A percentile compares a stretch with the other conserved stretches of the same genome.
These are phyloP conservation scores for Daedalea quercina DNA, from an alignment of 768 basidiomycete species.

Conservation along the genomic window DNA sequence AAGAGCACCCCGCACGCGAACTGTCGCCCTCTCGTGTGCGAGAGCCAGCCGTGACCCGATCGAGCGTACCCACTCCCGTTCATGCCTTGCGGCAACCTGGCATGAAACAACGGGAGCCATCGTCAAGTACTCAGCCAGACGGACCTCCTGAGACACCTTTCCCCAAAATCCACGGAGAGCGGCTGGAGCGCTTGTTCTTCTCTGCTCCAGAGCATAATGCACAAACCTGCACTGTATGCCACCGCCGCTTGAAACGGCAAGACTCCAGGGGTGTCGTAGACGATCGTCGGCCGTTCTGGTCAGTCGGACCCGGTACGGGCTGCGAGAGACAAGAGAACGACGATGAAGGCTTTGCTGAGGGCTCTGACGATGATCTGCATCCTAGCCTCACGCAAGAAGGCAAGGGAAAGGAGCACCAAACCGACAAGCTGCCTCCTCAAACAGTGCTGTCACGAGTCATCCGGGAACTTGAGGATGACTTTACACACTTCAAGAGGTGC, in stretches of 20 bases:
- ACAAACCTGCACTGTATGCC: conserved; percentile 62
- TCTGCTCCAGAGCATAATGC: conserved; percentile 71
- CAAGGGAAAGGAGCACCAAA: not conserved
- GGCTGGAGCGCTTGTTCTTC: conserved; percentile 77
- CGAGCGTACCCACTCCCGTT: not conserved
- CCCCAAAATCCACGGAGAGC: conserved; percentile 75
- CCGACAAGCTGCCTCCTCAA: conserved; percentile 65
- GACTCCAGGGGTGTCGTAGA: conserved; percentile 4
- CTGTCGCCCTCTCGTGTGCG: not conserved
- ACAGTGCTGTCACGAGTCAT: conserved; percentile 80
- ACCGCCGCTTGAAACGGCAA: conserved; percentile 32
- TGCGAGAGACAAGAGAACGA: conserved; percentile 21
- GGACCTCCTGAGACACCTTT: conserved; percentile 46
- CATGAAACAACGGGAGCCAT: not conserved
- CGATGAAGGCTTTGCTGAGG: conserved; percentile 45
- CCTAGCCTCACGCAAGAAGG: not conserved
- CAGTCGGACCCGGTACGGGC: not conserved
- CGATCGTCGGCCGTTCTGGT: conserved; percentile 15
- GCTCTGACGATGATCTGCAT: conserved; percentile 29
- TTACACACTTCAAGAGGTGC: conserved; percentile 89
- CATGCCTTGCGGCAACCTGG: not conserved
- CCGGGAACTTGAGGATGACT: conserved; percentile 90
- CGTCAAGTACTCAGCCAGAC: not conserved
- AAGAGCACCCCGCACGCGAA: not conserved
- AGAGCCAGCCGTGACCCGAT: not conserved